phyloP scores from a whole-genome alignment of 2,329 filamentous ascomycete genomes.

The Curvularia sp. region DNA sequence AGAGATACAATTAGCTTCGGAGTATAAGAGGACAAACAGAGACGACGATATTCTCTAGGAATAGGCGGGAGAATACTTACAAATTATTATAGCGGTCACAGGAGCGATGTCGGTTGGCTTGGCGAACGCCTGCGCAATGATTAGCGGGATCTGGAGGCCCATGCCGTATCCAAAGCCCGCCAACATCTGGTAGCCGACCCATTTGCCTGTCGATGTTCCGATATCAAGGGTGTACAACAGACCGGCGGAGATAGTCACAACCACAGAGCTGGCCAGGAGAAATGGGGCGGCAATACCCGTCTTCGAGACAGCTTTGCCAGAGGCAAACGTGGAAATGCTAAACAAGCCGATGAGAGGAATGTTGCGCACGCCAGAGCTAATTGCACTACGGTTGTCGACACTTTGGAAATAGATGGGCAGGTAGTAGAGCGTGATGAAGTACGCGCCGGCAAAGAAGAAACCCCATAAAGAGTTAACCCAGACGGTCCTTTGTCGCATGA shows the following conservation, averaged over 20 bases:
- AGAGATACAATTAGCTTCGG: background rate
- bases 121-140: constrained; percentile 44
- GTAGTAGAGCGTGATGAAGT: constrained; percentile 54
- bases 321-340: constrained; percentile 18
- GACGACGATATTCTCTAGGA: too few species aligned
- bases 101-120: background rate
- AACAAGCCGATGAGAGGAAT: constrained; percentile 51
- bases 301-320: constrained; percentile 4
- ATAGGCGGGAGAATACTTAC: background rate
- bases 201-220: constrained; percentile 45
- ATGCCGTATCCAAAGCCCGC: constrained; percentile 50
- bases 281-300: constrained; percentile 48
- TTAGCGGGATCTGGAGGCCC: constrained; percentile 34
- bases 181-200: constrained; percentile 58
- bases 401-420: constrained; percentile 60
- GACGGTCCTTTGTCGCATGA: background rate
- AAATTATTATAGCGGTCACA: background rate
- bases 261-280: constrained; percentile 36
- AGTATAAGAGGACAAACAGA: too few species aligned
- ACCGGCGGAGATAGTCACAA: constrained; percentile 49
- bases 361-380: constrained; percentile 52
- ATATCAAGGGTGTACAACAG: constrained; percentile 54
- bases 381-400: constrained; percentile 45
- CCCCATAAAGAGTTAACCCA: background rate
- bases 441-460: background rate